These are phyloP conservation scores for Colletotrichum tabaci DNA, from an alignment of 2,329 filamentous ascomycete species.

Conservation along the genomic window DNA sequence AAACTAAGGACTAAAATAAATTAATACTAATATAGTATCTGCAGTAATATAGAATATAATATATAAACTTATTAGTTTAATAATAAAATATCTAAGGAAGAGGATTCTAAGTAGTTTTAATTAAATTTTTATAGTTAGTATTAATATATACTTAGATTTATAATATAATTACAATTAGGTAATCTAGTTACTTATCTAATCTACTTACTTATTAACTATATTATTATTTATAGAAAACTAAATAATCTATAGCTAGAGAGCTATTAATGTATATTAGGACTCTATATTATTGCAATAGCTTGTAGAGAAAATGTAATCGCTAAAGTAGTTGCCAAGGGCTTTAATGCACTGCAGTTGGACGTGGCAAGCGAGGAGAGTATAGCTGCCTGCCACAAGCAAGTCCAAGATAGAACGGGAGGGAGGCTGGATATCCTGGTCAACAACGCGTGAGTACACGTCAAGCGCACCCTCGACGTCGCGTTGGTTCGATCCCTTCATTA, in stretches of 20 bases:
- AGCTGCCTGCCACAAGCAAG: slow-evolving; percentile 60
- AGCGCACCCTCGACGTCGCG: neutral
- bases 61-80: too few species aligned
- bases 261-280: slow-evolving; percentile 50
- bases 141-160: too few species aligned
- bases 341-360: slow-evolving; percentile 67
- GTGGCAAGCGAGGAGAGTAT: slow-evolving; percentile 68
- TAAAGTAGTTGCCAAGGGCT: slow-evolving; percentile 61
- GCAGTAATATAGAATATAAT: too few species aligned
- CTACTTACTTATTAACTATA: too few species aligned
- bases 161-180: too few species aligned
- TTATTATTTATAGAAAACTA: too few species aligned
- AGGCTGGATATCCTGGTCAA: slow-evolving; percentile 72
- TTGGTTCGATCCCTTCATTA: neutral
- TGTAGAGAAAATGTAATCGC: slow-evolving; percentile 63
- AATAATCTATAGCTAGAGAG: neutral
- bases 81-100: neutral
- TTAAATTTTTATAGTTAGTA: too few species aligned
- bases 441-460: slow-evolving; percentile 62
- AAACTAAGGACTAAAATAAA: too few species aligned
- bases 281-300: slow-evolving; percentile 70
- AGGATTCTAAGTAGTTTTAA: neutral
- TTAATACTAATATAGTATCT: too few species aligned
- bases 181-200: too few species aligned
- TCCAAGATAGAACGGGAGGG: slow-evolving; percentile 65